These are phyloP conservation scores for Myrmaecium sp. DNA, from an alignment of 2,329 filamentous ascomycete species.

Conservation along the genomic window DNA sequence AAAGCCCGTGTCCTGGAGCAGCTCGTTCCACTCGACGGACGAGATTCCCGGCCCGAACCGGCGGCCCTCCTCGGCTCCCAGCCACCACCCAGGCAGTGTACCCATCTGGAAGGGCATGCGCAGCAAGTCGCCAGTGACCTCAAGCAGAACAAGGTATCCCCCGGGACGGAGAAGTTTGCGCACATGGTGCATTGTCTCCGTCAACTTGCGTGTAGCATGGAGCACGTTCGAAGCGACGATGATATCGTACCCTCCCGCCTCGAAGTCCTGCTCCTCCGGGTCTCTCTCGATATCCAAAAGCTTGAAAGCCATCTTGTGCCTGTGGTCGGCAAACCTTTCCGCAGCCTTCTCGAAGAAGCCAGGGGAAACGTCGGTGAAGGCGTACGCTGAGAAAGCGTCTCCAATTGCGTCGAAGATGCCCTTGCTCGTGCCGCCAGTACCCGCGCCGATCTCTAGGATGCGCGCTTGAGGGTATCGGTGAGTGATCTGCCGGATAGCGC, in stretches of 20 bases:
- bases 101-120: conserved; percentile 14
- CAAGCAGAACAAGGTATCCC: conserved; percentile 23
- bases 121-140: too few species aligned
- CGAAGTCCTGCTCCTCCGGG: conserved; percentile 4
- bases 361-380: conserved; percentile 10
- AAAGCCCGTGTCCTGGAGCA: conserved; percentile 1
- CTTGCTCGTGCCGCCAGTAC: conserved; percentile 6
- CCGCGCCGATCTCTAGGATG: conserved; percentile 6
- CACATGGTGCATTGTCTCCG: conserved; percentile 5
- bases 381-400: conserved; percentile 5
- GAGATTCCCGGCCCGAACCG: not conserved
- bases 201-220: conserved; percentile 4
- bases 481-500: conserved; percentile 6
- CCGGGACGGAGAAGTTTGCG: conserved; percentile 17
- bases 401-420: conserved; percentile 2
- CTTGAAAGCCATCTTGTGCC: conserved; percentile 2
- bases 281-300: conserved; percentile 4
- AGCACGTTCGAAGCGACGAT: conserved; percentile 5
- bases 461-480: conserved; percentile 7
- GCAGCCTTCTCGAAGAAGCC: conserved; percentile 8
- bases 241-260: conserved; percentile 4
- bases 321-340: conserved; percentile 1
- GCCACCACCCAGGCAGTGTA: conserved; percentile 17
- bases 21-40: not conserved
- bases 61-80: conserved; percentile 10